phyloP scores from a whole-genome alignment of 108 stramenopile genomes.

The Pseudonitzschia multiseries region DNA sequence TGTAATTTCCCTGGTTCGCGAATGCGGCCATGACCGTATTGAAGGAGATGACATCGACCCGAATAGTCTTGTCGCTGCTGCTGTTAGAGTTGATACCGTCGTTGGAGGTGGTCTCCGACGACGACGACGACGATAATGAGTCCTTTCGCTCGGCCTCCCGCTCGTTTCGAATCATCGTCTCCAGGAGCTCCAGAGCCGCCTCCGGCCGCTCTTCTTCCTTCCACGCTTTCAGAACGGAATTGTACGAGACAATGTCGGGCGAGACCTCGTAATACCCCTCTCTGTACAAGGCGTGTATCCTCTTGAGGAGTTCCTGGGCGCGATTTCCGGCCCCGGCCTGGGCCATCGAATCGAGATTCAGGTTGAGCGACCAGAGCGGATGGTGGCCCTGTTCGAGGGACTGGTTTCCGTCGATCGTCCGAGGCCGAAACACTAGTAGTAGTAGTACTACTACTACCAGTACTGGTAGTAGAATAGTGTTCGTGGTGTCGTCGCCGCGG shows the following conservation, averaged over 20 bases:
- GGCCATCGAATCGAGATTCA: slow-evolving; percentile 71
- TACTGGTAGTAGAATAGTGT: no score
- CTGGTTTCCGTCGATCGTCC: slow-evolving; percentile 27
- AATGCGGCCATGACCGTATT: slow-evolving; percentile 70
- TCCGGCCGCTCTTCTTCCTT: slow-evolving; percentile 40
- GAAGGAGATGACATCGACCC: slow-evolving; percentile 68
- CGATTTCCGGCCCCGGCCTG: slow-evolving; percentile 53
- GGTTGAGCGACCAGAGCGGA: slow-evolving; percentile 67
- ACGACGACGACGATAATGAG: no score
- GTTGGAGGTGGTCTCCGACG: no score
- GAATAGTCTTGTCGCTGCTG: background rate
- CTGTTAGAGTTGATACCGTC: no score
- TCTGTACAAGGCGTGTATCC: slow-evolving; percentile 59
- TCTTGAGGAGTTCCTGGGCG: slow-evolving; percentile 66
- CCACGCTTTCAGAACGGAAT: slow-evolving; percentile 77
- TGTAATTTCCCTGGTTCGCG: slow-evolving; percentile 33
- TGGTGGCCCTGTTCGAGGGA: slow-evolving; percentile 24
- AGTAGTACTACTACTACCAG: no score
- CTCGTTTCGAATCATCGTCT: slow-evolving; percentile 33
- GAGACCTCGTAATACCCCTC: slow-evolving; percentile 74
- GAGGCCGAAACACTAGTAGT: background rate
- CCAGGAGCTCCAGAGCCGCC: slow-evolving; percentile 36
- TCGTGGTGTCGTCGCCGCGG: background rate
- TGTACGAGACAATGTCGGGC: slow-evolving; percentile 59
- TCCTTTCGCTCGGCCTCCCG: slow-evolving; percentile 19